phyloP scores from a whole-genome alignment of 1,284 basidiomycete species.

The Irpex rosettiformis region DNA sequence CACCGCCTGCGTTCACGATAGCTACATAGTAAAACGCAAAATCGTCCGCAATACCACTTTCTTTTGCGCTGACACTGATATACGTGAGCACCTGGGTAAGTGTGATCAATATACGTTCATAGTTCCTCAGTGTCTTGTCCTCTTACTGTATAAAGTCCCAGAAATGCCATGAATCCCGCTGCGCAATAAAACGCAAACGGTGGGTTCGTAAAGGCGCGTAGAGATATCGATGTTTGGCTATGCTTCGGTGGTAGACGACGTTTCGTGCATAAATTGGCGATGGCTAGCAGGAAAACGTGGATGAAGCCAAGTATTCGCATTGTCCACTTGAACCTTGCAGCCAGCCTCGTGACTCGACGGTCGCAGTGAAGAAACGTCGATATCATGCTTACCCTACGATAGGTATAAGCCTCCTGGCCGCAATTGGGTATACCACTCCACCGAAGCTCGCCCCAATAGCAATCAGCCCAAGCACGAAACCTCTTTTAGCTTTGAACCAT shows the following conservation, averaged over 20 bases:
- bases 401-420: conserved; percentile 8
- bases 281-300: conserved; percentile 1
- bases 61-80: conserved; percentile 39
- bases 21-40: conserved; percentile 46
- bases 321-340: conserved; percentile 9
- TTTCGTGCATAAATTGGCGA: conserved; percentile 29
- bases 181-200: conserved; percentile 42
- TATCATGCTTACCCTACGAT: conserved; percentile 8
- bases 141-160: conserved; percentile 57
- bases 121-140: too few relatives aligned
- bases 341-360: neutral
- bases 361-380: neutral
- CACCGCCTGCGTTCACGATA: conserved; percentile 44
- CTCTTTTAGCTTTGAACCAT: conserved; percentile 16
- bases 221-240: conserved; percentile 43
- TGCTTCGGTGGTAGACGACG: conserved; percentile 49
- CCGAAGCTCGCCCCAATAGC: conserved; percentile 24
- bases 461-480: conserved; percentile 11
- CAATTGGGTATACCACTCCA: conserved; percentile 24
- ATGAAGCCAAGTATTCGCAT: conserved; percentile 14
- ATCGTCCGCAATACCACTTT: conserved; percentile 32
- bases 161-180: conserved; percentile 43
- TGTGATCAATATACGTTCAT: neutral
- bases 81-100: conserved; percentile 42
- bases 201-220: conserved; percentile 42